Base-by-base conservation (phyloP, 2,329 filamentous ascomycete species). In the Ascomycota sp. region DNA sequence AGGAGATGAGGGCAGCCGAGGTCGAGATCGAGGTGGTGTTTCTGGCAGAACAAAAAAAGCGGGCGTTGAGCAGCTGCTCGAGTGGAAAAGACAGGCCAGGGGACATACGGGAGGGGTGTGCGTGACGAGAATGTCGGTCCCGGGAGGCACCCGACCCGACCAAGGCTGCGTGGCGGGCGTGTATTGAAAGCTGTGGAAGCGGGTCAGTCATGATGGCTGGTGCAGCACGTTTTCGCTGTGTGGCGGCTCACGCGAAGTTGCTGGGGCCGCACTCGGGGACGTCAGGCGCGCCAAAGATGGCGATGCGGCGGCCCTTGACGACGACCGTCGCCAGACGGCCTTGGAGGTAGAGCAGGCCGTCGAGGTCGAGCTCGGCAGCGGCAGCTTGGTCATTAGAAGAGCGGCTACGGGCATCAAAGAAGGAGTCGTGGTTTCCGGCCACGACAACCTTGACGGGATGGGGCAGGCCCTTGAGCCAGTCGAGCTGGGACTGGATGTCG, bases 381-480 rank as follows among this genome's bases (percentile, higher is more conserved):
- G 56, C 53, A n/a, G 58, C 47, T 13, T 62, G 59, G 46, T 81
- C 72, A 31, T 66, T 59, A 8, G 62, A 54, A 11, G 51, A 53
- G 4, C 78, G 64, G 10, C 70, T 72, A 27, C 61, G 59, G 21
- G 67, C 59, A 51, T 92, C 86, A 39, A 92, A 77, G 59, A 72
- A 91, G 44, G 71, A 75, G 48, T 93, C 86, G 51, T 93, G 86
- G 49, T 93, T 93, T 1, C 86, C 86, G 26, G 72, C 71, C 26
- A 95, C 72, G 27, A 84, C 67, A 21, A 93, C 62, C 53, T 92
- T 92, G 51, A 91, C 66, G 27, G 57, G 56, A 47, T 92, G 82
- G 0, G 80, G 78, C 7, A 84, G 65, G 4, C 60, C 59, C 32
- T 62, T 66, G 9, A 93, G 61, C 82, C 82, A 93, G 57, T 92